A percentile compares a stretch with the other conserved stretches of the same genome.
phyloP scores from a whole-genome alignment of 1,139 yeast genomes.

The Diutina rugosa region DNA sequence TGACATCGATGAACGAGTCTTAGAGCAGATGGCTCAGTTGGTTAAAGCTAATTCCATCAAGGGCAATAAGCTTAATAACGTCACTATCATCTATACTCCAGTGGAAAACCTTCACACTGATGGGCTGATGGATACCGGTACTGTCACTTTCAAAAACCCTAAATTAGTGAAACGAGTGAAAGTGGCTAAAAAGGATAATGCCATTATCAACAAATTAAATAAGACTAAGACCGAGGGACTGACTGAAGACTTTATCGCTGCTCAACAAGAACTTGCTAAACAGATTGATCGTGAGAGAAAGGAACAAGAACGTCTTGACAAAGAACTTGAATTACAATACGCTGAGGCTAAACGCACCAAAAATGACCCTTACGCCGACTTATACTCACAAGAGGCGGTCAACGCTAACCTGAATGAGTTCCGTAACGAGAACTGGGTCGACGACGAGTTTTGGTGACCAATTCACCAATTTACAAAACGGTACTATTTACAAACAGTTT shows the following conservation, averaged over 20 bases:
- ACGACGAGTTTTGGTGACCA: conserved; percentile 42
- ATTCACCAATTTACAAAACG: neutral
- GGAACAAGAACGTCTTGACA: conserved; percentile 20
- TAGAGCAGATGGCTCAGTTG: conserved; percentile 57
- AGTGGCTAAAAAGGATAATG: conserved; percentile 47
- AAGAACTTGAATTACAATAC: conserved; percentile 15
- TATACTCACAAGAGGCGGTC: conserved; percentile 37
- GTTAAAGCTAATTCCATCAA: conserved; percentile 74
- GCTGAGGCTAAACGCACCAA: conserved; percentile 12
- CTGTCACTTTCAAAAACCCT: conserved; percentile 57
- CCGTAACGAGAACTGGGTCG: conserved; percentile 45
- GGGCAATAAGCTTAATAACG: conserved; percentile 60
- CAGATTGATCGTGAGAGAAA: conserved; percentile 22
- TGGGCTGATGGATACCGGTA: conserved; percentile 74
- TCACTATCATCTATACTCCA: conserved; percentile 65
- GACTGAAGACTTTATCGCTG: conserved; percentile 38
- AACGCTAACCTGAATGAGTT: conserved; percentile 38
- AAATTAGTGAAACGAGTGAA: conserved; percentile 40
- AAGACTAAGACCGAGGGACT: conserved; percentile 42
- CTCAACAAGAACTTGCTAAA: conserved; percentile 25
- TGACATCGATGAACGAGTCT: conserved; percentile 35
- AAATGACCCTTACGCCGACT: conserved; percentile 43
- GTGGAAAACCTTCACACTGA: conserved; percentile 61
- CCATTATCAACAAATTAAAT: conserved; percentile 50
- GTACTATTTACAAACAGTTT: neutral